These are phyloP conservation scores for Aspergillus nidulans DNA, from an alignment of 495 filamentous ascomycete species.

Conservation along the genomic window DNA sequence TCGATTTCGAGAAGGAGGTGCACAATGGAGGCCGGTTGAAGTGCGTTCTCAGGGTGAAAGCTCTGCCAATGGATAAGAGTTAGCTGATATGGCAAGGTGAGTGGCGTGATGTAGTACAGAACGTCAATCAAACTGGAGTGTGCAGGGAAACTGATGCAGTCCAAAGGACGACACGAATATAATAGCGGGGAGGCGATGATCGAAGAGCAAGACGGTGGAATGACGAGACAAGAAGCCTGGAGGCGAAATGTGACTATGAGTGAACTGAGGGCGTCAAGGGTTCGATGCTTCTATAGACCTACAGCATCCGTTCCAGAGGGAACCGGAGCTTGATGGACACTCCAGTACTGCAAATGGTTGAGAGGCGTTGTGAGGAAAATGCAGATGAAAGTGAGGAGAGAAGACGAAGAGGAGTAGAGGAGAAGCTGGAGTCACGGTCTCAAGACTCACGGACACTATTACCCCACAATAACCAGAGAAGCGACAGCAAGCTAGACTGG, in stretches of 20 bases:
- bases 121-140: neutral
- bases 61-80: neutral
- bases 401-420: neutral
- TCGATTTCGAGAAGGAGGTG: neutral
- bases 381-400: neutral
- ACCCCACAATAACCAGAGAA: conserved; percentile 18
- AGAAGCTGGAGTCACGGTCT: neutral
- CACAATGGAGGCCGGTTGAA: neutral
- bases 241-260: neutral
- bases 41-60: neutral
- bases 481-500: neutral
- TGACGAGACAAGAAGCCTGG: conserved; percentile 3
- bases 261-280: neutral
- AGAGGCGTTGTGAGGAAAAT: neutral
- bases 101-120: conserved; percentile 6
- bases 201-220: conserved; percentile 11
- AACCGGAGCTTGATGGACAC: neutral
- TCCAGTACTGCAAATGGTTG: neutral
- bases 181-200: conserved; percentile 6
- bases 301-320: neutral
- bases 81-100: neutral
- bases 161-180: conserved; percentile 1
- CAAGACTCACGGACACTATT: conserved; percentile 8
- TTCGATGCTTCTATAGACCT: neutral
- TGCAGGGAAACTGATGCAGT: conserved; percentile 9